Evolutionary conservation across 129 eudicot genomes (phyloP).

Genomic region (Erigeron canadensis): DNA sequence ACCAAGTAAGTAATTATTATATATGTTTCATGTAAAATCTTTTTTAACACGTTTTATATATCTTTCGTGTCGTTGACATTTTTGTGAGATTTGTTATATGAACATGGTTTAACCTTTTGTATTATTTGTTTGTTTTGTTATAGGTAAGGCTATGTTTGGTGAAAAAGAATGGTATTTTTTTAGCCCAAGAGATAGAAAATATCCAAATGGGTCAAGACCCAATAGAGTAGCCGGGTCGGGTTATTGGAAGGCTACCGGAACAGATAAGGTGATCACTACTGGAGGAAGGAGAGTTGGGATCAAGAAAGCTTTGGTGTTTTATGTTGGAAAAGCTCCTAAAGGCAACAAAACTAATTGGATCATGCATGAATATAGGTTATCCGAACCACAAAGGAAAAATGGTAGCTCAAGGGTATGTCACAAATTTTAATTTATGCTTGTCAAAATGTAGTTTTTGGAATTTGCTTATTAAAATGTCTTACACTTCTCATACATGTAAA

Average conservation of each 20-base stretch:
- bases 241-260: constrained; percentile 98
- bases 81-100: background rate
- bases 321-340: constrained; percentile 87
- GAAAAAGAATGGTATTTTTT: constrained; percentile 97
- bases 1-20: constrained; percentile 56
- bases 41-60: background rate
- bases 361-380: constrained; percentile 91
- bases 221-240: constrained; percentile 93
- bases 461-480: too few relatives aligned
- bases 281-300: constrained; percentile 79
- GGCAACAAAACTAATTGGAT: constrained; percentile 96
- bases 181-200: constrained; percentile 87
- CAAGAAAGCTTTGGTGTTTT: constrained; percentile 87
- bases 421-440: background rate
- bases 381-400: constrained; percentile 54
- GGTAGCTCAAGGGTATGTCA: constrained; percentile 62
- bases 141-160: constrained; percentile 82
- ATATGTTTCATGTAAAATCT: background rate
- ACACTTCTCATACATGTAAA: too few relatives aligned
- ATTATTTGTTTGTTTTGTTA: background rate
- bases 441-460: background rate
- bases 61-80: too few relatives aligned
- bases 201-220: constrained; percentile 93
- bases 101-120: background rate
- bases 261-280: constrained; percentile 72